A percentile compares a stretch with the other conserved stretches of the same genome.
phyloP scores from a whole-genome alignment of 495 filamentous ascomycete genomes.

The Penicillium paradoxum region DNA sequence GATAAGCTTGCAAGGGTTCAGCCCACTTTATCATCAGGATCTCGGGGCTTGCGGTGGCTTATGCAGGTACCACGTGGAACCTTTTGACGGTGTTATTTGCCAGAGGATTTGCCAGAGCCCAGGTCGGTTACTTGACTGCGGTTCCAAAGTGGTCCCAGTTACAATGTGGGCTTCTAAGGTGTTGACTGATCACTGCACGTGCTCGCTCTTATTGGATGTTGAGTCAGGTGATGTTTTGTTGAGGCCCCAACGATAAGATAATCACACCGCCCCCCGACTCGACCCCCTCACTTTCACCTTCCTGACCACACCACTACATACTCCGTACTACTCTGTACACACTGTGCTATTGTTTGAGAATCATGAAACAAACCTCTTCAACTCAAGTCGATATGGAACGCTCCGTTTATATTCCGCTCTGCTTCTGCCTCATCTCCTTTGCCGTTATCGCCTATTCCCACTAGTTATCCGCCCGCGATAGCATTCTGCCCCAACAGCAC shows the following conservation, averaged over 20 bases:
- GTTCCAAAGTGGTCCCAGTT: too few relatives aligned
- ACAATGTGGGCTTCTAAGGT: too few relatives aligned
- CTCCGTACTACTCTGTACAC: not conserved
- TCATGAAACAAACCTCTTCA: constrained; percentile 19
- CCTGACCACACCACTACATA: too few relatives aligned
- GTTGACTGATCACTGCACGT: too few relatives aligned
- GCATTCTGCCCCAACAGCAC: constrained; percentile 1
- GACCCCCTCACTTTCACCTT: constrained; percentile 2
- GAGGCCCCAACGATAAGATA: constrained; percentile 10
- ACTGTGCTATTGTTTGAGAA: not conserved
- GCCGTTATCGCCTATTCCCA: constrained; percentile 40
- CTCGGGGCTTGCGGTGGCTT: not conserved
- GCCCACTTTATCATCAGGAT: not conserved
- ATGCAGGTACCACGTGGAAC: not conserved
- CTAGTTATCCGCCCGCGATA: constrained; percentile 14
- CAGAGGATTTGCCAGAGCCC: not conserved
- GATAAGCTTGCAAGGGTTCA: not conserved
- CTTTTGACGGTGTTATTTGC: not conserved
- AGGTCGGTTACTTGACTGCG: not conserved
- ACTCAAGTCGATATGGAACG: constrained; percentile 32
- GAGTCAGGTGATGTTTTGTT: constrained; percentile 10
- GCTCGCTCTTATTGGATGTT: not conserved
- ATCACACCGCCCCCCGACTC: not conserved
- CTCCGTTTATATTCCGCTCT: constrained; percentile 39
- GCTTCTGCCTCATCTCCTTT: constrained; percentile 43